phyloP scores from a whole-genome alignment of 345 rosid genomes.

The Aethionema arabicum region DNA sequence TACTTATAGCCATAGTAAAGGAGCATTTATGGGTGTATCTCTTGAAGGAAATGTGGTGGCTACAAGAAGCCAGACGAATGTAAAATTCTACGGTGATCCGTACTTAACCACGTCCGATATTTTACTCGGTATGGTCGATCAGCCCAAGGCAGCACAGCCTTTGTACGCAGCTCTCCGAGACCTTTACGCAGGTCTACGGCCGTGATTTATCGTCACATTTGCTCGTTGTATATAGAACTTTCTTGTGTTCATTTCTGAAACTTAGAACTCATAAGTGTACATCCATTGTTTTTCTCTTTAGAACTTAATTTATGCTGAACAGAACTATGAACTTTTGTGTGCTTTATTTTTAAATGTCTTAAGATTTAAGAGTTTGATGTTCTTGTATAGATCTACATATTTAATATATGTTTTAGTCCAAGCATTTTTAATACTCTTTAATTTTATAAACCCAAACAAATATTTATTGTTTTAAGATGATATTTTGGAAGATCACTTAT shows the following conservation, averaged over 20 bases:
- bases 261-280: background rate
- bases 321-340: background rate
- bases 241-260: background rate
- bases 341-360: background rate
- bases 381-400: too few relatives aligned
- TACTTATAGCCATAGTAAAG: slow-evolving; percentile 98
- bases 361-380: background rate
- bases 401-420: too few relatives aligned
- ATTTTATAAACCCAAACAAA: too few relatives aligned
- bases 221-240: slow-evolving; percentile 17
- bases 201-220: slow-evolving; percentile 23
- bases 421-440: too few relatives aligned
- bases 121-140: slow-evolving; percentile 74
- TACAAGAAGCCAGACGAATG: slow-evolving; percentile 82
- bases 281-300: slow-evolving; percentile 13
- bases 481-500: too few relatives aligned
- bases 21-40: slow-evolving; percentile 96
- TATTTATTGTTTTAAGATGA: too few relatives aligned
- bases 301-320: background rate
- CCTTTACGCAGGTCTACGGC: slow-evolving; percentile 52
- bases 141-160: slow-evolving; percentile 91
- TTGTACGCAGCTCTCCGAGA: slow-evolving; percentile 65
- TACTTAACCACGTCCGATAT: slow-evolving; percentile 78
- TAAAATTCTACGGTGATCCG: slow-evolving; percentile 88
- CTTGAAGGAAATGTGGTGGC: slow-evolving; percentile 86